Evolutionary conservation across 2,329 filamentous ascomycete genomes (phyloP).

Genomic region (Plenodomus lindquistii): DNA sequence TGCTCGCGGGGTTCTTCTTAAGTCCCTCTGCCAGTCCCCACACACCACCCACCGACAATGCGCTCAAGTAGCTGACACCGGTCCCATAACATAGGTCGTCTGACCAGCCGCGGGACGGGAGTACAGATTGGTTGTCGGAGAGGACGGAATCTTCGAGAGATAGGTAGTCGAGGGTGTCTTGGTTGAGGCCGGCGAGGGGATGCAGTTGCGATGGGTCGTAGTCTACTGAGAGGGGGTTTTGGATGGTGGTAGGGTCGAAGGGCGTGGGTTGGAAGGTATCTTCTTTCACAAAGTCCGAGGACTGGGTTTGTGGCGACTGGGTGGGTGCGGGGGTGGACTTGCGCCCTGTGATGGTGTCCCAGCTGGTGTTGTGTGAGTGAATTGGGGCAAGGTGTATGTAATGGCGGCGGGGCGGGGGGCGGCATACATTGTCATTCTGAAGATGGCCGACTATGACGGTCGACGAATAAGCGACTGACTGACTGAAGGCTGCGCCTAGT

Average conservation of each 20-base stretch:
- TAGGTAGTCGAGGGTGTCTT: conserved; percentile 92
- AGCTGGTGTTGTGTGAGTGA: conserved; percentile 26
- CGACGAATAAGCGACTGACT: conserved; percentile 17
- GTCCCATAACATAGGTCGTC: conserved; percentile 98
- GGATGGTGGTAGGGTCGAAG: conserved; percentile 72
- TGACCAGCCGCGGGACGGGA: conserved; percentile 95
- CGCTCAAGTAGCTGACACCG: conserved; percentile 90
- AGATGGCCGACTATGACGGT: conserved; percentile 15
- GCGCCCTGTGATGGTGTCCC: conserved; percentile 64
- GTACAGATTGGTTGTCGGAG: conserved; percentile 80
- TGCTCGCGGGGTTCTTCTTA: conserved; percentile 68
- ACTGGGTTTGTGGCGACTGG: conserved; percentile 43
- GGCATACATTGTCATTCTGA: conserved; percentile 44
- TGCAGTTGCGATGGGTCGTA: conserved; percentile 89
- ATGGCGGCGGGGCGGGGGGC: not conserved
- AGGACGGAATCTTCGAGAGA: conserved; percentile 89
- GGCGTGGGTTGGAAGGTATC: conserved; percentile 57
- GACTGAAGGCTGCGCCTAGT: conserved; percentile 22
- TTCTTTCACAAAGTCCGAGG: conserved; percentile 41
- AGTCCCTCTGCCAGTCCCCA: conserved; percentile 94
- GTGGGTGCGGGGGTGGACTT: conserved; percentile 55
- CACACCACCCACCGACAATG: conserved; percentile 79
- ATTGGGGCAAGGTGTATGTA: not conserved
- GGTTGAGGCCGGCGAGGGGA: conserved; percentile 89
- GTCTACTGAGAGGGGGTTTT: conserved; percentile 87